A percentile compares a stretch with the other conserved stretches of the same genome.
Evolutionary conservation across 1,284 basidiomycete species (phyloP).

Genomic region (Puccinia triticina): DNA sequence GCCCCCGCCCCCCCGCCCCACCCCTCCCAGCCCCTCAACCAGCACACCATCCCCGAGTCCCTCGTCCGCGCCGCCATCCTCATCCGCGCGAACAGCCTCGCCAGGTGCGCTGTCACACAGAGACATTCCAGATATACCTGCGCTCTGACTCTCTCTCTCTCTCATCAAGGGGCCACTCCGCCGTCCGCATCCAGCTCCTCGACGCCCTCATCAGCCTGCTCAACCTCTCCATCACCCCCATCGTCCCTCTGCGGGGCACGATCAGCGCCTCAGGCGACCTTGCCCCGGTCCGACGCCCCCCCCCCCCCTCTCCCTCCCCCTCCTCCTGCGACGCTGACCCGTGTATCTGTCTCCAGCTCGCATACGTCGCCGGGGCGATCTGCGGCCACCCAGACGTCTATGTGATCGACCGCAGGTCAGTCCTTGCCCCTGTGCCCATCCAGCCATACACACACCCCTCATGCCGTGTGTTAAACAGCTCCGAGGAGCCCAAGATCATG

Average conservation of each 20-base stretch:
- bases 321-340: too few species aligned
- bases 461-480: too few species aligned
- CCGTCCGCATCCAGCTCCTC: slow-evolving; percentile 77
- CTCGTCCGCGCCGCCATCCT: slow-evolving; percentile 89
- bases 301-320: slow-evolving; percentile 58
- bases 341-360: too few species aligned
- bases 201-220: slow-evolving; percentile 77
- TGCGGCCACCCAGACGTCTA: slow-evolving; percentile 77
- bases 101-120: slow-evolving; percentile 67
- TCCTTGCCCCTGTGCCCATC: slow-evolving; percentile 60
- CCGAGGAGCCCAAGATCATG: slow-evolving; percentile 61
- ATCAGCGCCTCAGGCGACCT: slow-evolving; percentile 75
- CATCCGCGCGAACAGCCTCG: slow-evolving; percentile 80
- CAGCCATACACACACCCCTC: background rate
- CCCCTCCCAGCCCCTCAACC: slow-evolving; percentile 60
- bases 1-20: slow-evolving; percentile 54
- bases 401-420: slow-evolving; percentile 66
- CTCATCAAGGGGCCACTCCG: slow-evolving; percentile 70
- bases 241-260: slow-evolving; percentile 79
- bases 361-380: slow-evolving; percentile 78
- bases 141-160: background rate
- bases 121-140: background rate
- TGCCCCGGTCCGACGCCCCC: slow-evolving; percentile 56
- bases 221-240: slow-evolving; percentile 72
- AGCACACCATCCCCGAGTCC: slow-evolving; percentile 76